Evolutionary conservation across 768 basidiomycete species (phyloP), one percentile per base, ranked within the genome.

Genomic region (Auricularia sp.): DNA sequence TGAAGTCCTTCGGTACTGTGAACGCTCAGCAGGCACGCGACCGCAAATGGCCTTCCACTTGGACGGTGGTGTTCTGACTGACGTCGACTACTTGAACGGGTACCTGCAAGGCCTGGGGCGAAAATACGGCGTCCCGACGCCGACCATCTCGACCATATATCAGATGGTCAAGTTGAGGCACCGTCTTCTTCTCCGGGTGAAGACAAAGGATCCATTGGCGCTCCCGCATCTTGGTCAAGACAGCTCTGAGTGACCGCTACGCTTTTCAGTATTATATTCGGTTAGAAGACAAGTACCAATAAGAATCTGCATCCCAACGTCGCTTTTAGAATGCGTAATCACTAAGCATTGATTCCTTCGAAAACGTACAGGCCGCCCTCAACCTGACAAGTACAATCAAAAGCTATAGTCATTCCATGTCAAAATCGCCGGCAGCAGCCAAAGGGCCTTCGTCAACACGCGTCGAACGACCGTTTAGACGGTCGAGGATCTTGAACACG

Each of bases 21-120:
- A 64, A 64, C 44, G 65, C 61, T 44, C 62, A 64, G 71, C 71
- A 72, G 70, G 3, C 74, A 76, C 2, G 76, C 92, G 43, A 74
- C 77, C 35, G 67, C 76, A 1, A 67, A 71, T 3, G 74, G 77
- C 33, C 77, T 95, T 47, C 74, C 81, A 67, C 69, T 76, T 51
- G 84, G 91, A 71, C 85, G 87, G 36, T 61, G 80, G 60, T 80
- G 81, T 21, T 81, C 93, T 54, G 82, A 94, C 93, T 0, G 94
- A 98, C 76, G 81, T 98, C 29, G 83, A 88, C 18, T 90, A 77
- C 69, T 78, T 97, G 69, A 93, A 91, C 66, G 94, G 95, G 3
- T 91, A 93, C 72, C 73, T 98, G 61, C 71, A 85, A 35, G 74
- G 77, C 7, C 75, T 93, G 7, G 95, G 88, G 33, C 68, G 74